Base-by-base conservation (phyloP, 2,329 filamentous ascomycete species). In the Cladosporium sp. region DNA sequence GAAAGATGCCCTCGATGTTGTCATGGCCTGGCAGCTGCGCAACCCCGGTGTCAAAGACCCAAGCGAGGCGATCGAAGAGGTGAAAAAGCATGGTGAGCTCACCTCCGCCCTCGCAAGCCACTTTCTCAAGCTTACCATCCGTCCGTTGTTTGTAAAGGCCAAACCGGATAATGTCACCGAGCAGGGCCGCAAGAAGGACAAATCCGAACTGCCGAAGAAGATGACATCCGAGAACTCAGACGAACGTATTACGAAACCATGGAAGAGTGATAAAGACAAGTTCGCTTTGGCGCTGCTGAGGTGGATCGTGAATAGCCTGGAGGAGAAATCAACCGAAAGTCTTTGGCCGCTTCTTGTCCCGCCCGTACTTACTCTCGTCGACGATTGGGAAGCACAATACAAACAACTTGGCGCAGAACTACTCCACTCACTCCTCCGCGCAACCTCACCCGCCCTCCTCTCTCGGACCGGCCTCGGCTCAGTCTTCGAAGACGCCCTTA, bases 1-100 rank as follows among this genome's bases (percentile, higher is more conserved):
- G 81, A 84, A 84, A 55, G 80, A 81, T 45, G 91, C 91, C 3
- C 75, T 96, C 47, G 88, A 95, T 32, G 78, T 91, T 3, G 89
- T 90, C 60, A 83, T 95, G 73, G 85, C 86, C 60, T 97, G 92
- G 91, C 94, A 97, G 73, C 80, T 97, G 53, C 82, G 90, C 36
- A 85, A 97, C 68, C 90, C 91, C 0, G 79, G 79, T 3, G 78
- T 77, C 58, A 83, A 80, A 3, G 87, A 92, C 61, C 74, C 79
- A 28, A 66, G 68, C 32, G 69, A 70, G 56, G 77, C 76, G 13
- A 75, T 80, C 51, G 73, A 76, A 64, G 74, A 75, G 60, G 76
- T 80, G 42, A 73, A 72, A 58, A 65, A 58, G 28, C 63, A 66
- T 64, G 75, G 77, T 80, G 78, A 80, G 78, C 78, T 80, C 59